Conservation (phyloP, 2,329 filamentous ascomycete genomes). For the Cladosporium austrohemisphaericum region DNA sequence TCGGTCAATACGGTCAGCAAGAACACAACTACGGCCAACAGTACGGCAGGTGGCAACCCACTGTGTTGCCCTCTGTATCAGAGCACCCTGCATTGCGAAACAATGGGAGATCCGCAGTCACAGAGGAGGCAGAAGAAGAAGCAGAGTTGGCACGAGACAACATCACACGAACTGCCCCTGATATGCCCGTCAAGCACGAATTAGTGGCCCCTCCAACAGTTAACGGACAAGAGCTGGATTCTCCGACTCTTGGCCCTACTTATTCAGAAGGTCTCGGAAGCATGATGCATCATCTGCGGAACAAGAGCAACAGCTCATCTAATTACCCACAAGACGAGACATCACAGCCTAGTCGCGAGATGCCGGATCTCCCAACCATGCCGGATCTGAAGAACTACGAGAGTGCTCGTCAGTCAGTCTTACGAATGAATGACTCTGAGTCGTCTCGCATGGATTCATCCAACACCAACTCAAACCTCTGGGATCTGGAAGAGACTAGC, state of each 20-base stretch:
- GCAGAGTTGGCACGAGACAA: neutral
- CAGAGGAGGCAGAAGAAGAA: slow-evolving; percentile 28
- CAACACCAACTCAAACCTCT: slow-evolving; percentile 52
- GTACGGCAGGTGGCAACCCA: slow-evolving; percentile 30
- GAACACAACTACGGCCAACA: slow-evolving; percentile 27
- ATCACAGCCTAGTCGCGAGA: slow-evolving; percentile 28
- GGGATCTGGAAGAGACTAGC: slow-evolving; percentile 52
- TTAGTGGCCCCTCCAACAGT: neutral
- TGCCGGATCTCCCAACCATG: slow-evolving; percentile 23
- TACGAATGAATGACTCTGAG: slow-evolving; percentile 20
- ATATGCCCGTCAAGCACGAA: neutral
- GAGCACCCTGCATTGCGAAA: slow-evolving; percentile 34
- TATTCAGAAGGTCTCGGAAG: slow-evolving; percentile 61
- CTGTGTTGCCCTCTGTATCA: slow-evolving; percentile 31
- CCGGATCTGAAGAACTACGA: slow-evolving; percentile 23
- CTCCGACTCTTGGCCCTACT: slow-evolving; percentile 71
- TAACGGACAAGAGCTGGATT: slow-evolving; percentile 36
- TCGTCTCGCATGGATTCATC: slow-evolving; percentile 45
- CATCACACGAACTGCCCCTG: neutral
- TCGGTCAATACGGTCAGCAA: slow-evolving; percentile 17
- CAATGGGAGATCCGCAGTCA: slow-evolving; percentile 25
- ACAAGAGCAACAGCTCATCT: slow-evolving; percentile 76
- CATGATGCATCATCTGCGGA: slow-evolving; percentile 66
- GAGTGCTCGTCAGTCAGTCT: slow-evolving; percentile 15
- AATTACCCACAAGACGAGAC: slow-evolving; percentile 55